Conservation (phyloP, 371 early-diverging fungal genomes). For the Actinomortierella wolfii region DNA sequence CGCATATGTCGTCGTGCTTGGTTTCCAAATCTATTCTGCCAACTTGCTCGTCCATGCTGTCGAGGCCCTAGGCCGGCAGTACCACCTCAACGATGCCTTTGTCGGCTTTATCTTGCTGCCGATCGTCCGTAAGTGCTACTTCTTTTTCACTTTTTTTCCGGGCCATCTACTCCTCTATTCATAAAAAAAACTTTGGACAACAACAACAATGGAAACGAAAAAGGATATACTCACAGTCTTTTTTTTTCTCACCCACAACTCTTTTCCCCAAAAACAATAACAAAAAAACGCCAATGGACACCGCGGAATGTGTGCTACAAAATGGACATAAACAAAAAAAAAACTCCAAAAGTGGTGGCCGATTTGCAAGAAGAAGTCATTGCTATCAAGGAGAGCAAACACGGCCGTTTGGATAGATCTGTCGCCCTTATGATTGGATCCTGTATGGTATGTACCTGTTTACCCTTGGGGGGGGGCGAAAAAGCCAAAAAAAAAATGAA, state of each 20-base stretch:
- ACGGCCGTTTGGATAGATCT: slow-evolving; percentile 20
- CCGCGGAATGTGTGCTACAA: no score
- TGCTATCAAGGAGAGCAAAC: slow-evolving; percentile 22
- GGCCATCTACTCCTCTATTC: no score
- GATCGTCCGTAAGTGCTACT: slow-evolving; percentile 68
- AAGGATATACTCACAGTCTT: no score
- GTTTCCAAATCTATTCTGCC: slow-evolving; percentile 66
- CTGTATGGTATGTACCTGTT: slow-evolving; percentile 16
- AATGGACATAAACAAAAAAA: no score
- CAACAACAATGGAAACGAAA: no score
- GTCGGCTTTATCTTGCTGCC: slow-evolving; percentile 89
- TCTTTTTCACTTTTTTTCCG: no score
- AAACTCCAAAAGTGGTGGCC: slow-evolving; percentile 14
- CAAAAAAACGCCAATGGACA: no score
- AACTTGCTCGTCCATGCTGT: slow-evolving; percentile 84
- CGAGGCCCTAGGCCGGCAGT: slow-evolving; percentile 69
- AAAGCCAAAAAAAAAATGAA: no score
- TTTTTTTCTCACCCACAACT: no score
- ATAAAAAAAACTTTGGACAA: no score
- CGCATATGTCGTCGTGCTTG: slow-evolving; percentile 61
- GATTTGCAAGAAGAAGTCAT: slow-evolving; percentile 42
- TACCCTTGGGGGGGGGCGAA: no score
- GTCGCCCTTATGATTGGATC: slow-evolving; percentile 38
- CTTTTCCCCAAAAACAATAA: no score
- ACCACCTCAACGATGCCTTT: slow-evolving; percentile 78